Conservation (phyloP, 2,329 filamentous ascomycete species). For the Periconia digitata region DNA sequence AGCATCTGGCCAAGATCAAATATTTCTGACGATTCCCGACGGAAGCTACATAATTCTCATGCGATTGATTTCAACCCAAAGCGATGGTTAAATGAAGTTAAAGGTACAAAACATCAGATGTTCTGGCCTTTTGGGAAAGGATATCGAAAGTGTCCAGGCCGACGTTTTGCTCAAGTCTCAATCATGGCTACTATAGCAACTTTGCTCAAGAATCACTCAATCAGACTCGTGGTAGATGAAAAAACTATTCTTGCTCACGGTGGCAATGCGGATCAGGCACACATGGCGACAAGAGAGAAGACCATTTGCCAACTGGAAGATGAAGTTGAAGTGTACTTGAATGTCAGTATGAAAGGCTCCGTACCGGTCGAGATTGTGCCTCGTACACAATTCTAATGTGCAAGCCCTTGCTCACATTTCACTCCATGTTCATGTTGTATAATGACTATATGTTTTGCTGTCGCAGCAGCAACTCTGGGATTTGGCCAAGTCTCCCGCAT, state of each 20-base stretch:
- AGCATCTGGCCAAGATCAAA: slow-evolving; percentile 1
- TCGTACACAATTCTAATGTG: not conserved
- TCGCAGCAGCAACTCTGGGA: too few species aligned
- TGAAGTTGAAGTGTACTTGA: not conserved
- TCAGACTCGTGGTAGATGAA: slow-evolving; percentile 8
- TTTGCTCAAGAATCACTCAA: slow-evolving; percentile 6
- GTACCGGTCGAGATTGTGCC: not conserved
- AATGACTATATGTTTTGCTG: too few species aligned
- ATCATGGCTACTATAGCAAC: slow-evolving; percentile 10
- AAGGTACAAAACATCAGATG: not conserved
- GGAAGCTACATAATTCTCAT: slow-evolving; percentile 3
- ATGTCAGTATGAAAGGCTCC: not conserved
- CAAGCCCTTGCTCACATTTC: too few species aligned
- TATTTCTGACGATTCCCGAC: not conserved
- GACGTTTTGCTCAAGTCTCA: slow-evolving; percentile 12
- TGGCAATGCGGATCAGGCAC: not conserved
- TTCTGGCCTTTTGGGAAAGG: slow-evolving; percentile 10
- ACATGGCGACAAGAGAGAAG: not conserved
- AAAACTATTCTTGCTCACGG: not conserved
- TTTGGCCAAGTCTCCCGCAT: too few species aligned
- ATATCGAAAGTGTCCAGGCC: slow-evolving; percentile 12
- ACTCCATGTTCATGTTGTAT: too few species aligned
- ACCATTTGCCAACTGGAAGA: not conserved
- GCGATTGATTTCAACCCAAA: slow-evolving; percentile 8
- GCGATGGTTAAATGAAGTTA: slow-evolving; percentile 1